Conservation (phyloP, 495 filamentous ascomycete genomes). For the Aspergillus incahuasiensis region DNA sequence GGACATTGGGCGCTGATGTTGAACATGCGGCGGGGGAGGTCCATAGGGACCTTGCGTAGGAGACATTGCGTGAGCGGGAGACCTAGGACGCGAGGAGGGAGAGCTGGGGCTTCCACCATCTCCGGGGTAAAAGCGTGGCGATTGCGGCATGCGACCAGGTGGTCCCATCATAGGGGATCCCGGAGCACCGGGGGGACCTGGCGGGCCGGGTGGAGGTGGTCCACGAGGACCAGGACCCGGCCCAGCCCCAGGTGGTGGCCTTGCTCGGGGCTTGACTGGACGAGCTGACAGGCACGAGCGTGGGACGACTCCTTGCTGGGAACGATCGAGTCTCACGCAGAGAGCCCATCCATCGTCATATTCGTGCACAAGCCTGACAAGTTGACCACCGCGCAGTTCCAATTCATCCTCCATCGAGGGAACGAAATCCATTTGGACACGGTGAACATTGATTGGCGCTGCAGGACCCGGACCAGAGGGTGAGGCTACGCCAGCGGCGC, state of each 20-base stretch:
- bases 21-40: conserved; percentile 1
- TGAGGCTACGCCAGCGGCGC: conserved; percentile 25
- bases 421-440: conserved; percentile 92
- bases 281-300: conserved; percentile 89
- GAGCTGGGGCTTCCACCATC: conserved; percentile 39
- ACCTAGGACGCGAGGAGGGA: conserved; percentile 31
- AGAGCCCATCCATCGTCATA: conserved; percentile 99
- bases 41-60: conserved; percentile 22
- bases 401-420: conserved; percentile 92
- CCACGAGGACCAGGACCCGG: conserved; percentile 43
- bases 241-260: conserved; percentile 48
- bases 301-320: conserved; percentile 87
- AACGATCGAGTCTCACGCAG: conserved; percentile 84
- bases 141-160: conserved; percentile 23
- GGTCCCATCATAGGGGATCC: conserved; percentile 42
- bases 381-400: conserved; percentile 67
- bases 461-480: conserved; percentile 36
- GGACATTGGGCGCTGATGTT: conserved; percentile 9
- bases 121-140: conserved; percentile 37
- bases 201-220: conserved; percentile 4
- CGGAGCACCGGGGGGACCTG: conserved; percentile 3
- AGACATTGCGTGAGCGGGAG: conserved; percentile 36
- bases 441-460: conserved; percentile 62
- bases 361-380: conserved; percentile 86
- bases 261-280: conserved; percentile 80